Evolutionary conservation across 2,329 filamentous ascomycete genomes (phyloP).

Genomic region (Nannizziopsis barbatae): DNA sequence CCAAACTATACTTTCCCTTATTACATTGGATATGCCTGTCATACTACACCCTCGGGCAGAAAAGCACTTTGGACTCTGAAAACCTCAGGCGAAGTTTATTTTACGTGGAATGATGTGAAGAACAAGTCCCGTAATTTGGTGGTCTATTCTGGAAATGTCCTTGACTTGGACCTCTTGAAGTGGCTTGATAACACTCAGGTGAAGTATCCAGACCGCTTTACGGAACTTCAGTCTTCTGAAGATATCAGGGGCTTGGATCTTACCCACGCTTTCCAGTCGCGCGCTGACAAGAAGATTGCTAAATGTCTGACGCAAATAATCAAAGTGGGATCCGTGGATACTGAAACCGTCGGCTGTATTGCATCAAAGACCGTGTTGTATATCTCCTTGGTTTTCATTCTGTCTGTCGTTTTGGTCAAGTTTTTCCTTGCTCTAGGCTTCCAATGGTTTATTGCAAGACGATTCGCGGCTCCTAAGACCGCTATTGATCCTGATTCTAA

Average conservation of each 20-base stretch:
- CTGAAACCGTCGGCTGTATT: constrained; percentile 92
- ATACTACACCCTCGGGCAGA: constrained; percentile 61
- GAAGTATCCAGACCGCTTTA: constrained; percentile 61
- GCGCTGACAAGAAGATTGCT: constrained; percentile 66
- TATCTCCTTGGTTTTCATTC: constrained; percentile 79
- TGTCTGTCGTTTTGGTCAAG: constrained; percentile 74
- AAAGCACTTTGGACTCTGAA: constrained; percentile 63
- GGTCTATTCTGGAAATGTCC: constrained; percentile 85
- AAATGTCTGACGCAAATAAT: constrained; percentile 87
- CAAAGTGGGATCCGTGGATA: constrained; percentile 92
- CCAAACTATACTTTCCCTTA: constrained; percentile 63
- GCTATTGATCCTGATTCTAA: constrained; percentile 71
- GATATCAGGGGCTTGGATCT: constrained; percentile 74
- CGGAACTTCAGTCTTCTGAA: constrained; percentile 60
- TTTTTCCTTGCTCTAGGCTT: constrained; percentile 85
- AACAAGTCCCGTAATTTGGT: constrained; percentile 83
- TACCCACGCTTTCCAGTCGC: constrained; percentile 73
- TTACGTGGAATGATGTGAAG: constrained; percentile 85
- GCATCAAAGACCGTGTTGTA: constrained; percentile 95
- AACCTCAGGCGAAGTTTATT: constrained; percentile 78
- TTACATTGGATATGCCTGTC: constrained; percentile 80
- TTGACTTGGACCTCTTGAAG: constrained; percentile 75
- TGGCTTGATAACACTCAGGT: constrained; percentile 87
- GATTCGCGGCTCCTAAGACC: constrained; percentile 74
- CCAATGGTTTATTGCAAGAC: constrained; percentile 88